A percentile compares a stretch with the other conserved stretches of the same genome.
These are phyloP conservation scores for Ophiostoma piceae DNA, from an alignment of 2,329 filamentous ascomycete genomes.

Conservation along the genomic window DNA sequence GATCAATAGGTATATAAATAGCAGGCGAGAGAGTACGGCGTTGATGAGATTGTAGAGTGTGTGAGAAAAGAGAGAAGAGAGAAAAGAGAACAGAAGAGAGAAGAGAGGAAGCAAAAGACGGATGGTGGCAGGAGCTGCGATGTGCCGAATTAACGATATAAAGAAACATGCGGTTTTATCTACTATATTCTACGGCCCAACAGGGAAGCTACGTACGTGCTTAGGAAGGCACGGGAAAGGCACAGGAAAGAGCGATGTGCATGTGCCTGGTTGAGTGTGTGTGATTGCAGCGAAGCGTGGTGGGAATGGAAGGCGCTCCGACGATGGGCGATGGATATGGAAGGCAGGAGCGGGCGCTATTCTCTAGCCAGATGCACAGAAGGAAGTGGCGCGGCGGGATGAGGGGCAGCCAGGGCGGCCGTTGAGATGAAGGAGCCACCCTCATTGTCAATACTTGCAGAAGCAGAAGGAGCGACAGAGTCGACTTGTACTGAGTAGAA, in stretches of 20 bases:
- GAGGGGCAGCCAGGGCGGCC: neutral
- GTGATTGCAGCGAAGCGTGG: neutral
- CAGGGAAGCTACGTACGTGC: constrained; percentile 1
- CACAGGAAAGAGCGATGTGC: constrained; percentile 8
- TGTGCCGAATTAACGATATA: neutral
- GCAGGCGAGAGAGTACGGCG: neutral
- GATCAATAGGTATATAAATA: neutral
- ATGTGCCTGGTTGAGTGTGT: neutral
- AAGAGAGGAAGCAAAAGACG: neutral
- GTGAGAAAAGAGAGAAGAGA: neutral
- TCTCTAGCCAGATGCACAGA: constrained; percentile 1
- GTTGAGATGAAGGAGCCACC: neutral
- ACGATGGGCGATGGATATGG: neutral
- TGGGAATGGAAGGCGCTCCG: neutral
- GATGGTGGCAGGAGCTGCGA: neutral
- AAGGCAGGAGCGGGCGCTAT: constrained; percentile 7
- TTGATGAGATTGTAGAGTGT: neutral
- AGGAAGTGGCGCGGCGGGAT: neutral
- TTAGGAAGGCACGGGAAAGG: neutral
- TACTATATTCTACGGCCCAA: neutral
- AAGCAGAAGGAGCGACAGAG: neutral
- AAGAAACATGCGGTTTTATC: neutral
- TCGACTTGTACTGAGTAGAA: no score
- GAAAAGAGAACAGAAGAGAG: neutral
- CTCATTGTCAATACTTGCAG: neutral